A percentile compares a stretch with the other conserved stretches of the same genome.
phyloP scores from a whole-genome alignment of 805 yeast genomes.

The Monosporozyma unispora region DNA sequence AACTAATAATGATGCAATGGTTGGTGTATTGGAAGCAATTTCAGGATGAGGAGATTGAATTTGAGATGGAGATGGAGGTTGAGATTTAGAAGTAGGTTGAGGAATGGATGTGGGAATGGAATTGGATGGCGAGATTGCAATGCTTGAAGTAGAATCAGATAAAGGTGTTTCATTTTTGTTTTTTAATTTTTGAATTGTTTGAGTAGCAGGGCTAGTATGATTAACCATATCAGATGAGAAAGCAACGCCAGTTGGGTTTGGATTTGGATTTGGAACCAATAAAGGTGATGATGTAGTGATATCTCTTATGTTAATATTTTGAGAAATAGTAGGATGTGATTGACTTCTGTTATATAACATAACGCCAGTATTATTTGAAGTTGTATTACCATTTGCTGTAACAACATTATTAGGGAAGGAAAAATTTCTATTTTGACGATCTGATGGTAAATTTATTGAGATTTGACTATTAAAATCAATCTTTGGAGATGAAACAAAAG shows the following conservation, averaged over 20 bases:
- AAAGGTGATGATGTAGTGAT: background rate
- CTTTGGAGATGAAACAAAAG: background rate
- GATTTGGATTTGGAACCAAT: background rate
- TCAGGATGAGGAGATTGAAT: background rate
- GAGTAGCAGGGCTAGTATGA: background rate
- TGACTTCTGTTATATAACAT: background rate
- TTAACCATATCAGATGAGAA: background rate
- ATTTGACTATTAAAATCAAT: background rate
- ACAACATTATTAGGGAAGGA: background rate
- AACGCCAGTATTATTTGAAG: background rate
- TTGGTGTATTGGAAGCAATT: background rate
- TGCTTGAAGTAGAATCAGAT: background rate
- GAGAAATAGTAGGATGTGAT: background rate
- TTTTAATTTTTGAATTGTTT: background rate
- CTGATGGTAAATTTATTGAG: background rate
- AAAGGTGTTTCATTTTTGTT: background rate
- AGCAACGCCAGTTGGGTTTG: too few relatives aligned
- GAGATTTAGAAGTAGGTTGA: background rate
- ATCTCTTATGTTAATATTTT: background rate
- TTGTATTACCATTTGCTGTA: too few relatives aligned
- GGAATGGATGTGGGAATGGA: background rate
- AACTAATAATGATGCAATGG: background rate
- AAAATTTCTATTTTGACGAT: background rate
- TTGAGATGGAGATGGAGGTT: background rate
- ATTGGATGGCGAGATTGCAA: background rate